Base-by-base conservation (phyloP, 2,329 filamentous ascomycete species). In the Pseudocercospora macadamiae region DNA sequence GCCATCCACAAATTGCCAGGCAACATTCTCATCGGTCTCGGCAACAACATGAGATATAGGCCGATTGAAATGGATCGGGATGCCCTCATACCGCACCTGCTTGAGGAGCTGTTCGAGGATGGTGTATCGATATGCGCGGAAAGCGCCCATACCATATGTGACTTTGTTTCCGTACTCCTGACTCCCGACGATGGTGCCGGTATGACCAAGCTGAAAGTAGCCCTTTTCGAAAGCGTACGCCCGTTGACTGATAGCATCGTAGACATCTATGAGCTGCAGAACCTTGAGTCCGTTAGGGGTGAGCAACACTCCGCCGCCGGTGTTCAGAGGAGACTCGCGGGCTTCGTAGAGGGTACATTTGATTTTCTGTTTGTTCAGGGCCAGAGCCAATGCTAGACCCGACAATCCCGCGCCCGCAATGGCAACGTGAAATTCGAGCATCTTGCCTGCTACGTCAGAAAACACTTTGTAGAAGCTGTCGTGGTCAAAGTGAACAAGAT, bases 331-430 rank as follows among this genome's bases (percentile, higher is more conserved):
- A 21, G 26, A 25, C 21, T 51, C 48, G 18, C 51, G 34, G 23
- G 30, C 51, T 54, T 54, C 51, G 34, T 45, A 54, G 7, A 54
- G 51, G 21, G 19, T 30, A 16, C 51, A 54, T n/a, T 8, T 3
- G n/a, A 54, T 54, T 7, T n/a, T 9, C 23, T 54, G 51, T 23
- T 54, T 12, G 19, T 54, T 32, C 18, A 54, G 36, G 4, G 37
- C 18, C 18, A 54, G 51, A 2, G 51, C 51, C 12, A 54, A 14
- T 2, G 37, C n/a, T 23, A 54, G 36, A 14, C 51, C 51, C 28
- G 51, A 54, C 3, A 54, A 25, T 4, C 37, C 51, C 16, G 51
- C 51, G 25, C 51, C 51, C 5, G 44, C 26, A n/a, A 54, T 54
- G 51, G 51, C 51, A 5, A 54, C 34, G 16, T 54, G 6, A 14